A percentile compares a stretch with the other conserved stretches of the same genome.
phyloP scores from a whole-genome alignment of 2,329 filamentous ascomycete genomes.

The Aspergillus texensis region DNA sequence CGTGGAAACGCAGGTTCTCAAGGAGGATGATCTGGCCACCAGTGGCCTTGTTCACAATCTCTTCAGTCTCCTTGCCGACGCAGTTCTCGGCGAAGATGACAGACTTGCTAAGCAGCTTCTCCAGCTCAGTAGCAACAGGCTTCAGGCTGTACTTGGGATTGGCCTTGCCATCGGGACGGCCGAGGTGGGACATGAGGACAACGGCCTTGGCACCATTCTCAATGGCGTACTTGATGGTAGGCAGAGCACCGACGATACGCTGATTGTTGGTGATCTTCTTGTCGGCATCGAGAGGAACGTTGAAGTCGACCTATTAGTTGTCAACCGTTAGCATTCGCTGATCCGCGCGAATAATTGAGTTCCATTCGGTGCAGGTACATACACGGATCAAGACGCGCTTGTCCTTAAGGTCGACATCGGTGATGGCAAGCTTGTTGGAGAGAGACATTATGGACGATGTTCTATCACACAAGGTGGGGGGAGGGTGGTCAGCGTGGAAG shows the following conservation, averaged over 20 bases:
- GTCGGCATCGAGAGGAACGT: slow-evolving; percentile 90
- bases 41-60: slow-evolving; percentile 79
- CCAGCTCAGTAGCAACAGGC: slow-evolving; percentile 86
- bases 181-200: slow-evolving; percentile 97
- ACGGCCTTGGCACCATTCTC: slow-evolving; percentile 90
- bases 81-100: slow-evolving; percentile 90
- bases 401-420: slow-evolving; percentile 94
- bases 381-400: slow-evolving; percentile 98
- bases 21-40: slow-evolving; percentile 84
- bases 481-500: slow-evolving; percentile 3
- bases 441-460: slow-evolving; percentile 74
- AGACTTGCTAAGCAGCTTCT: slow-evolving; percentile 82
- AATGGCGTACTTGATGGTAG: slow-evolving; percentile 92
- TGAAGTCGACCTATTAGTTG: slow-evolving; percentile 86
- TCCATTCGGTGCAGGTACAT: slow-evolving; percentile 47
- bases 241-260: slow-evolving; percentile 93
- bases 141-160: slow-evolving; percentile 94
- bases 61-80: slow-evolving; percentile 87
- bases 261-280: slow-evolving; percentile 98
- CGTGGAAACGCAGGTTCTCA: slow-evolving; percentile 98
- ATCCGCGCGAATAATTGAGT: not conserved
- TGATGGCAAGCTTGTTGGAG: slow-evolving; percentile 96
- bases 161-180: slow-evolving; percentile 85
- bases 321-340: slow-evolving; percentile 13
- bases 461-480: slow-evolving; percentile 10